Evolutionary conservation across 169 alveolate genomes (phyloP).

Genomic region (Perkinsus chesapeaki): DNA sequence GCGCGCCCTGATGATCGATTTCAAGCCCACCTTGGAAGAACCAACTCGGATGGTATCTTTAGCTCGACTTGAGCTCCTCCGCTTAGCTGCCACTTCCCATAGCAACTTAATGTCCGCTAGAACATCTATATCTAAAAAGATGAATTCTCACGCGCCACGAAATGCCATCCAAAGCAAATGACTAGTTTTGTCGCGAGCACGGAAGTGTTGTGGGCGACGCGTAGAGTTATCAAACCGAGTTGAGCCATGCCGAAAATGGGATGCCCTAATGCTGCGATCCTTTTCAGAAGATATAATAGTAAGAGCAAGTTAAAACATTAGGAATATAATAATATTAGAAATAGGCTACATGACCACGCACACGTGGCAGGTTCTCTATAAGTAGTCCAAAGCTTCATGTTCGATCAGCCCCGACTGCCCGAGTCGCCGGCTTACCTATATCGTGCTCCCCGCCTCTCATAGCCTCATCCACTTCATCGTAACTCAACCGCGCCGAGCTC

Average conservation of each 20-base stretch:
- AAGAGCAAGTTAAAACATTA: no score
- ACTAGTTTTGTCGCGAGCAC: neutral
- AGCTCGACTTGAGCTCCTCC: neutral
- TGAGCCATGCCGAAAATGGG: no score
- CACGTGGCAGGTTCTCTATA: no score
- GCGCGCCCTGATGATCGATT: slow-evolving; percentile 1
- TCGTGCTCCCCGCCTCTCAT: neutral
- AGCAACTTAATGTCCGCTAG: neutral
- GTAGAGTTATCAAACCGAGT: no score
- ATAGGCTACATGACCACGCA: no score
- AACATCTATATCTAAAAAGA: neutral
- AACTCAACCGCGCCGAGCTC: neutral
- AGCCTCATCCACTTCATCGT: neutral
- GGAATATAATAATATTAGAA: no score
- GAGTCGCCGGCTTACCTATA: neutral
- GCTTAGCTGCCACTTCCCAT: neutral
- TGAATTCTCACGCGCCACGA: no score
- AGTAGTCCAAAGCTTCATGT: no score
- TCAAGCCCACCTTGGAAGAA: neutral
- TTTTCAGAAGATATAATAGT: no score
- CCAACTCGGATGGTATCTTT: neutral
- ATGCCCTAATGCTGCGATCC: no score
- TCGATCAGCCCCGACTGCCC: neutral
- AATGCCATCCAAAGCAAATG: neutral
- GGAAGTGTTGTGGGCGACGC: no score